phyloP scores from a whole-genome alignment of 2,329 filamentous ascomycete genomes.

The Neonectria neomacrospora region DNA sequence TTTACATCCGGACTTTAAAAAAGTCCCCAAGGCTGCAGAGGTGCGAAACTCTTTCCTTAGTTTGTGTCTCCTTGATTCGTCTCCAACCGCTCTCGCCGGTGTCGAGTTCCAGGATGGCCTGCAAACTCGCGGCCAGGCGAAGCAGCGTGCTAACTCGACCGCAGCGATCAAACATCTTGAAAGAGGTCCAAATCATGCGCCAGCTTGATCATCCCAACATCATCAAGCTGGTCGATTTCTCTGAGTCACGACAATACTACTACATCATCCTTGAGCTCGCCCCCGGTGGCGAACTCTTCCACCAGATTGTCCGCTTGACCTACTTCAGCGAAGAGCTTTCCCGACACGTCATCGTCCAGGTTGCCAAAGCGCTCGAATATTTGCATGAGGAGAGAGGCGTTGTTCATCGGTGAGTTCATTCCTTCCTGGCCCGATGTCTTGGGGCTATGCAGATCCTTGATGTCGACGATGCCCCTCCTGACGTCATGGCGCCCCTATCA shows the following conservation, averaged over 20 bases:
- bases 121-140: slow-evolving; percentile 28
- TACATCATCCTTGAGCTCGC: slow-evolving; percentile 97
- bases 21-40: slow-evolving; percentile 95
- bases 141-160: slow-evolving; percentile 43
- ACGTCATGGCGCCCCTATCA: slow-evolving; percentile 42
- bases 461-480: slow-evolving; percentile 43
- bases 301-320: slow-evolving; percentile 96
- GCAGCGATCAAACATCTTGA: slow-evolving; percentile 97
- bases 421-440: slow-evolving; percentile 10
- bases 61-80: slow-evolving; percentile 40
- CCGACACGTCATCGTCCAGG: slow-evolving; percentile 92
- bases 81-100: slow-evolving; percentile 38
- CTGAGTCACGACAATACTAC: slow-evolving; percentile 94
- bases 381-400: slow-evolving; percentile 94
- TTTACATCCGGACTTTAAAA: slow-evolving; percentile 96
- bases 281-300: slow-evolving; percentile 95
- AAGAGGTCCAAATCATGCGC: slow-evolving; percentile 99
- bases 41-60: slow-evolving; percentile 72
- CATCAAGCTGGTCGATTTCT: slow-evolving; percentile 91
- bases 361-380: slow-evolving; percentile 94
- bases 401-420: slow-evolving; percentile 84
- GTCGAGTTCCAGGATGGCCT: slow-evolving; percentile 33
- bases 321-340: slow-evolving; percentile 98
- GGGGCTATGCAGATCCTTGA: slow-evolving; percentile 4
- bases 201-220: slow-evolving; percentile 97